phyloP scores from a whole-genome alignment of 2,329 filamentous ascomycete species.

The Talaromyces sp. region DNA sequence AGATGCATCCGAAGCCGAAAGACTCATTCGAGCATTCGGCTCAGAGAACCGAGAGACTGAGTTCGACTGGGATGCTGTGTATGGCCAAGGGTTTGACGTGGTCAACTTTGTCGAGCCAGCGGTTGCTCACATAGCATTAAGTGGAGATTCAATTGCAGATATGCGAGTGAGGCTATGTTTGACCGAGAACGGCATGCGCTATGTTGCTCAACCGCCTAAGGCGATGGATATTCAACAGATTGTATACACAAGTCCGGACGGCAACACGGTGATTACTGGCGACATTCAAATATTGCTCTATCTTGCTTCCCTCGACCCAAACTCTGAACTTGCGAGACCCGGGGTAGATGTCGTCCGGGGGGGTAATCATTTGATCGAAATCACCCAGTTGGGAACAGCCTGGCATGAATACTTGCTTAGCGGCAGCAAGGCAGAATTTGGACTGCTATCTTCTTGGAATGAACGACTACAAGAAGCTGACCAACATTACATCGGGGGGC shows the following conservation, averaged over 20 bases:
- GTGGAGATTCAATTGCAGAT: slow-evolving; percentile 36
- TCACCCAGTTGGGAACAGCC: slow-evolving; percentile 30
- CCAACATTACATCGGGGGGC: slow-evolving; percentile 38
- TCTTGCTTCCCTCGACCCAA: slow-evolving; percentile 28
- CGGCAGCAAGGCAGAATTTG: slow-evolving; percentile 22
- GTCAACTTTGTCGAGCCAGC: slow-evolving; percentile 47
- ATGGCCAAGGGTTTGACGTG: slow-evolving; percentile 82
- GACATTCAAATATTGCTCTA: slow-evolving; percentile 35
- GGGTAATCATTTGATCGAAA: slow-evolving; percentile 29
- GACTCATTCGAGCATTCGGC: slow-evolving; percentile 76
- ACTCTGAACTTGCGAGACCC: slow-evolving; percentile 24
- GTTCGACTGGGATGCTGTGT: slow-evolving; percentile 71
- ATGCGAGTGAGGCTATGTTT: slow-evolving; percentile 40
- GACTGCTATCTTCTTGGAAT: slow-evolving; percentile 36
- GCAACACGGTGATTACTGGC: slow-evolving; percentile 29
- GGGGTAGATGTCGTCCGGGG: slow-evolving; percentile 32
- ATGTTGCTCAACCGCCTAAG: slow-evolving; percentile 23
- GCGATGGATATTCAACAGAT: slow-evolving; percentile 23
- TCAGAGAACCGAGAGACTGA: slow-evolving; percentile 72
- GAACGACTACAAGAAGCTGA: slow-evolving; percentile 26
- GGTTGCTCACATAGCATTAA: slow-evolving; percentile 33
- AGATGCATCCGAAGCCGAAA: slow-evolving; percentile 59
- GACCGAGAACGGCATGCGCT: slow-evolving; percentile 42
- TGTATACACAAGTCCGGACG: slow-evolving; percentile 33
- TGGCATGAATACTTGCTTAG: slow-evolving; percentile 30